Evolutionary conservation across 495 filamentous ascomycete genomes (phyloP).

Genomic region (Trichoderma virens): DNA sequence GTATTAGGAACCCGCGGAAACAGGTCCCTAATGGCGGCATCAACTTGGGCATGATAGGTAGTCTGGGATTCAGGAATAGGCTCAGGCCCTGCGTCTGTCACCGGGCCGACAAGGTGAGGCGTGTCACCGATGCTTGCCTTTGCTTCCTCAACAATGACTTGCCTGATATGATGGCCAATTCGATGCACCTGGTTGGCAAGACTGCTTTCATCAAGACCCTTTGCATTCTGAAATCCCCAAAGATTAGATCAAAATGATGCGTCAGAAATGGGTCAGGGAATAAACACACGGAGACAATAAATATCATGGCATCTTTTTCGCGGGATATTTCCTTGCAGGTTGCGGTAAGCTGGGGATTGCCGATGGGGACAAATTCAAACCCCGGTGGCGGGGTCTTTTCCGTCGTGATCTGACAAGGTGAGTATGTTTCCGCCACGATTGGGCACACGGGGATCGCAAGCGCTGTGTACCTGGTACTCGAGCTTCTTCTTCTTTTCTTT

Average conservation of each 20-base stretch:
- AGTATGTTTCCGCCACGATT: not conserved
- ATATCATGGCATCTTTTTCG: slow-evolving; percentile 56
- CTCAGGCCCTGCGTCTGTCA: slow-evolving; percentile 28
- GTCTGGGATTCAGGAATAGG: slow-evolving; percentile 50
- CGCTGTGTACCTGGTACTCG: slow-evolving; percentile 36
- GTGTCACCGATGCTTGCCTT: slow-evolving; percentile 22
- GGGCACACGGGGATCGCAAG: slow-evolving; percentile 9
- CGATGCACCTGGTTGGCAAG: slow-evolving; percentile 55
- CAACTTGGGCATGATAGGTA: slow-evolving; percentile 64
- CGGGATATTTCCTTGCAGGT: slow-evolving; percentile 75
- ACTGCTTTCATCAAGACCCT: slow-evolving; percentile 15
- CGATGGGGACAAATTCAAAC: slow-evolving; percentile 77
- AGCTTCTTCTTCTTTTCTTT: slow-evolving; percentile 49
- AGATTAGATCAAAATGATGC: not conserved
- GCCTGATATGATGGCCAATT: slow-evolving; percentile 68
- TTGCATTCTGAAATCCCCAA: not conserved
- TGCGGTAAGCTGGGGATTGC: slow-evolving; percentile 65
- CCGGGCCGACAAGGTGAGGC: not conserved
- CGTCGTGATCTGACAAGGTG: slow-evolving; percentile 33
- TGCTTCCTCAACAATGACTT: slow-evolving; percentile 43
- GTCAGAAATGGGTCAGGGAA: not conserved
- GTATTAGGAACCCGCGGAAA: slow-evolving; percentile 79
- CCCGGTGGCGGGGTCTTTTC: slow-evolving; percentile 54
- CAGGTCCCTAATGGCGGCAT: slow-evolving; percentile 66
- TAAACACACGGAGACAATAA: slow-evolving; percentile 68